A percentile compares a stretch with the other conserved stretches of the same genome.
phyloP scores from a whole-genome alignment of 164 flowering plant genomes.

The Annona squamosa region DNA sequence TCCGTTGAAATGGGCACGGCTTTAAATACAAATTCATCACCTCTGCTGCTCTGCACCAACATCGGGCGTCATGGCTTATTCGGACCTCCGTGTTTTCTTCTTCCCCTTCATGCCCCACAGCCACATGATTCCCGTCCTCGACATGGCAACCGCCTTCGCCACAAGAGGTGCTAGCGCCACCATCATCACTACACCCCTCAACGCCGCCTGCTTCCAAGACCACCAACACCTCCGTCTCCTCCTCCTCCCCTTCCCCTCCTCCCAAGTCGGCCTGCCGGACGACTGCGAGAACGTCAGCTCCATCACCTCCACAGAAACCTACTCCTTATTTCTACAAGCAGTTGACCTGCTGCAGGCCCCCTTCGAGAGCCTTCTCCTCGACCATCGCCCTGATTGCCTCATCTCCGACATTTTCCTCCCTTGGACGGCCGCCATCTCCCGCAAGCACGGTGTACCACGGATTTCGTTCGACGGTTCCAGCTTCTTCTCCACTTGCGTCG shows the following conservation, averaged over 20 bases:
- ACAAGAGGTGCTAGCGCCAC: slow-evolving; percentile 28
- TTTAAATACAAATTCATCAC: no score
- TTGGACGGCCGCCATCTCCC: slow-evolving; percentile 25
- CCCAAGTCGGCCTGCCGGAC: slow-evolving; percentile 6
- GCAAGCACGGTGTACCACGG: slow-evolving; percentile 24
- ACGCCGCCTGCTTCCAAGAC: slow-evolving; percentile 21
- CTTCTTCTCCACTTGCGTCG: slow-evolving; percentile 19
- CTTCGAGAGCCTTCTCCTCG: slow-evolving; percentile 19
- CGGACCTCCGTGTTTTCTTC: slow-evolving; percentile 17
- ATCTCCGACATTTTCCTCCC: slow-evolving; percentile 32
- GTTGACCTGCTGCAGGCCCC: slow-evolving; percentile 18
- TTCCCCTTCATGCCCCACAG: slow-evolving; percentile 26
- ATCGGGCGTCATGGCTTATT: no score
- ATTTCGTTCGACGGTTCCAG: slow-evolving; percentile 20
- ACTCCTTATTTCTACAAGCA: slow-evolving; percentile 15
- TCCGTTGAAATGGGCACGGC: no score
- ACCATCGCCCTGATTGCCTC: slow-evolving; percentile 24
- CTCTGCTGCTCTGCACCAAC: no score
- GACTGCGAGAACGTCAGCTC: slow-evolving; percentile 6
- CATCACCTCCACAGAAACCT: slow-evolving; percentile 7
- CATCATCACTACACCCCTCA: slow-evolving; percentile 46
- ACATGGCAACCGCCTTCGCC: slow-evolving; percentile 46
- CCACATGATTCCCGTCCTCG: slow-evolving; percentile 39
- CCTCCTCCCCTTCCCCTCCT: slow-evolving; percentile 12
- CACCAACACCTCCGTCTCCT: slow-evolving; percentile 19